phyloP scores from a whole-genome alignment of 1,284 basidiomycete species.

The Kalmanozyma brasiliensis region DNA sequence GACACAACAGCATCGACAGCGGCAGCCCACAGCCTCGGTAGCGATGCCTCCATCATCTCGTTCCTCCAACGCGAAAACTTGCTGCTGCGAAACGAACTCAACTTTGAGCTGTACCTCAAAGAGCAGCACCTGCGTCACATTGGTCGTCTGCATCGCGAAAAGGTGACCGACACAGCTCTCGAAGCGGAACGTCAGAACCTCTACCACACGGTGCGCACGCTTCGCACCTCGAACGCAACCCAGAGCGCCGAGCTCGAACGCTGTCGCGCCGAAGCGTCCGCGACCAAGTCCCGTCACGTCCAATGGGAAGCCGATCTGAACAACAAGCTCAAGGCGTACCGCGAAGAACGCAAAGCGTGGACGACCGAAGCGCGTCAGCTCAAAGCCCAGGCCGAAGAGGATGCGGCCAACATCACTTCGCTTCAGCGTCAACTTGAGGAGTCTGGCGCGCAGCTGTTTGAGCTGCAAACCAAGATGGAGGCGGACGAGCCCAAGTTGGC shows the following conservation, averaged over 20 bases:
- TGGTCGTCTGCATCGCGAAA: constrained; percentile 66
- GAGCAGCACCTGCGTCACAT: constrained; percentile 67
- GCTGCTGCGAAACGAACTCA: constrained; percentile 62
- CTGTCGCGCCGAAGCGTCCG: constrained; percentile 50
- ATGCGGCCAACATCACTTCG: constrained; percentile 21
- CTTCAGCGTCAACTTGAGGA: constrained; percentile 50
- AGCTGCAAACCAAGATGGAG: constrained; percentile 48
- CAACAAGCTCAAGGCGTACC: constrained; percentile 60
- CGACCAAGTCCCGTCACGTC: constrained; percentile 53
- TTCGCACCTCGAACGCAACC: constrained; percentile 45
- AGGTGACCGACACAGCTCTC: constrained; percentile 58
- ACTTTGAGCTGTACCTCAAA: constrained; percentile 67
- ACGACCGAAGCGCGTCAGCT: constrained; percentile 49
- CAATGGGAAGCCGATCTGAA: constrained; percentile 65
- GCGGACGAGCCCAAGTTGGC: constrained; percentile 45
- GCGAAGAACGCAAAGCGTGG: constrained; percentile 63
- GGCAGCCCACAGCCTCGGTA: constrained; percentile 2
- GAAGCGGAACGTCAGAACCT: constrained; percentile 67
- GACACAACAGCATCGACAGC: constrained; percentile 6
- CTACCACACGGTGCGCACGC: constrained; percentile 55
- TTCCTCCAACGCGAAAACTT: constrained; percentile 59
- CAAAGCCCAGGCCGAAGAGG: constrained; percentile 52
- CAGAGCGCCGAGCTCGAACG: constrained; percentile 40
- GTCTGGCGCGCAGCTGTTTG: constrained; percentile 55
- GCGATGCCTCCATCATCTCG: constrained; percentile 24